phyloP scores from a whole-genome alignment of 345 rosid genomes.

The Streptanthus diversifolius region DNA sequence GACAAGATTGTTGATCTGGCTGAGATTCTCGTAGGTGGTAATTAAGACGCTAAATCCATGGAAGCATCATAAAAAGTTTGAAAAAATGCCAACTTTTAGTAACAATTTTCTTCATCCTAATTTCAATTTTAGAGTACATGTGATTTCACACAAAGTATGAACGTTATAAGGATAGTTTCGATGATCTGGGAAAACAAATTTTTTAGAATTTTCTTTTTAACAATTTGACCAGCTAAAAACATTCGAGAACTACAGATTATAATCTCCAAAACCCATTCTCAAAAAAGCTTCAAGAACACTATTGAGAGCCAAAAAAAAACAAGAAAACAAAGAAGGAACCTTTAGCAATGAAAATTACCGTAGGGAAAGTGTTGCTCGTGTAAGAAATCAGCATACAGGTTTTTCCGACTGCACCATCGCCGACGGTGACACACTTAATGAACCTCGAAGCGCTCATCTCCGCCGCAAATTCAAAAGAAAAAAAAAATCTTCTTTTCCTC shows the following conservation, averaged over 20 bases:
- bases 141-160: background rate
- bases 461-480: conserved; percentile 2
- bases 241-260: background rate
- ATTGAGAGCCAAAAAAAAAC: background rate
- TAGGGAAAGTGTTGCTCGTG: conserved; percentile 96
- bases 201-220: background rate
- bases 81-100: background rate
- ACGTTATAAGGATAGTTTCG: background rate
- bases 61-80: background rate
- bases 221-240: background rate
- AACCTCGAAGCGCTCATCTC: conserved; percentile 91
- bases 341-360: conserved; percentile 41
- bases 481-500: background rate
- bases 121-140: background rate
- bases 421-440: conserved; percentile 96
- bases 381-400: conserved; percentile 94
- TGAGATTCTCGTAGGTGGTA: background rate
- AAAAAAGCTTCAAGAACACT: conserved; percentile 12
- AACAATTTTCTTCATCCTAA: background rate
- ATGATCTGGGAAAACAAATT: background rate
- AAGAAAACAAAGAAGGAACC: background rate
- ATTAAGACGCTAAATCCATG: background rate
- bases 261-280: background rate
- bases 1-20: background rate
- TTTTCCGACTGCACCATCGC: conserved; percentile 96